Evolutionary conservation across 257 asterid species (phyloP), one percentile per base, ranked within the genome.

Genomic region (Forsythia suspensa): DNA sequence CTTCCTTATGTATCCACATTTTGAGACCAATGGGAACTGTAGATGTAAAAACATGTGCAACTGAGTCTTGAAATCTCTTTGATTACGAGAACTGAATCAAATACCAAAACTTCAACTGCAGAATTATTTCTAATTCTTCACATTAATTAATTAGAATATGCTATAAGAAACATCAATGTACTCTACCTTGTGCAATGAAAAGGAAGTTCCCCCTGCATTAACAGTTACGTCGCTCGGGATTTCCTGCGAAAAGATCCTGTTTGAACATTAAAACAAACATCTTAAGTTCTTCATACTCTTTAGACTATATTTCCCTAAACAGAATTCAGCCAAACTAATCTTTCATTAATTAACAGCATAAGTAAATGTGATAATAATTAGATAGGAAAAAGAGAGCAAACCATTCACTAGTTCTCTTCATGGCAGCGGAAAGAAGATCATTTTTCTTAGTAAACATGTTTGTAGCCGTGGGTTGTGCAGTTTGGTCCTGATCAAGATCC

Each of bases 331-430:
- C 57, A 48, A 24, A 44, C 8, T 57, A 57, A 29, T 52, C 15
- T 69, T 63, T 37, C 20, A 48, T 13, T 48, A 48, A 44, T 48
- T 48, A 4, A 48, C 0, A 44, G 11, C 12, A 11, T 15, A 75
- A 36, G 55, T 12, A 15, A 74, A 74, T 34, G 8, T 8, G 77
- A 68, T 5, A 46, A 43, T 43, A 12, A 73, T 46, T 34, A 68
- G n/a, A 70, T 21, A 67, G 48, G 65, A 16, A 74, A 74, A 29
- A 21, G 79, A 72, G 34, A 55, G 13, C 80, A 71, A 80, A 94
- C 98, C 98, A 94, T 70, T 94, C 97, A 42, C 94, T 89, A 38
- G 97, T 94, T 75, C 98, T 89, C 93, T 87, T 85, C 96, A 91
- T 89, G 84, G 94, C 93, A 82, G 92, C 71, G 44, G 95, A 90